These are phyloP conservation scores for Metschnikowia bowlesiae DNA, from an alignment of 805 yeast genomes.

Conservation along the genomic window DNA sequence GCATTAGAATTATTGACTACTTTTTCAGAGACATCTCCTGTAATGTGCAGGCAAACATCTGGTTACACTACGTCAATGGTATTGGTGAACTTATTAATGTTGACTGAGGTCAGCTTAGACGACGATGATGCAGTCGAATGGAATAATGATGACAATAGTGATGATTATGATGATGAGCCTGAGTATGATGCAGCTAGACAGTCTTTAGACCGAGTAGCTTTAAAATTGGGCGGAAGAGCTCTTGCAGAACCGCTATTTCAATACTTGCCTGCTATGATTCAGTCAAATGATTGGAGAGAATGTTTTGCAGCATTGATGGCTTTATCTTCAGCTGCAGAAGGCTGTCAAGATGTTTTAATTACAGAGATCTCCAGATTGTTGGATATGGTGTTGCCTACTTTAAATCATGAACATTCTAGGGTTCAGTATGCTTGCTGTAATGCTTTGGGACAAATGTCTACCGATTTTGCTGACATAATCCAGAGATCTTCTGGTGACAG, in stretches of 20 bases:
- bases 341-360: constrained; percentile 85
- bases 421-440: constrained; percentile 98
- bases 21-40: constrained; percentile 89
- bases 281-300: constrained; percentile 81
- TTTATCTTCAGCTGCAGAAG: constrained; percentile 93
- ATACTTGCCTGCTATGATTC: constrained; percentile 77
- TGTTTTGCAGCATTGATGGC: constrained; percentile 98
- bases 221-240: constrained; percentile 76
- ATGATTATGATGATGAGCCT: constrained; percentile 72
- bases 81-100: constrained; percentile 68
- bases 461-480: constrained; percentile 88
- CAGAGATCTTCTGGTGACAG: constrained; percentile 77
- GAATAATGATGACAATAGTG: constrained; percentile 79
- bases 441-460: constrained; percentile 93
- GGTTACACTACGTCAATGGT: constrained; percentile 70
- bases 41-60: constrained; percentile 83
- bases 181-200: constrained; percentile 91
- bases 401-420: constrained; percentile 83
- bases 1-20: constrained; percentile 87
- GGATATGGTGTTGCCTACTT: constrained; percentile 80
- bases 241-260: constrained; percentile 85
- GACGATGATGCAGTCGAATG: constrained; percentile 84
- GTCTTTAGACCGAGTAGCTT: constrained; percentile 85
- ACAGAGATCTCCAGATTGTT: constrained; percentile 75
- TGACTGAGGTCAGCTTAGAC: constrained; percentile 88